Percentiles rank a stretch among this genome's conserved stretches.
These are phyloP conservation scores for Epichloe gansuensis DNA, from an alignment of 2,329 filamentous ascomycete genomes.

Conservation along the genomic window DNA sequence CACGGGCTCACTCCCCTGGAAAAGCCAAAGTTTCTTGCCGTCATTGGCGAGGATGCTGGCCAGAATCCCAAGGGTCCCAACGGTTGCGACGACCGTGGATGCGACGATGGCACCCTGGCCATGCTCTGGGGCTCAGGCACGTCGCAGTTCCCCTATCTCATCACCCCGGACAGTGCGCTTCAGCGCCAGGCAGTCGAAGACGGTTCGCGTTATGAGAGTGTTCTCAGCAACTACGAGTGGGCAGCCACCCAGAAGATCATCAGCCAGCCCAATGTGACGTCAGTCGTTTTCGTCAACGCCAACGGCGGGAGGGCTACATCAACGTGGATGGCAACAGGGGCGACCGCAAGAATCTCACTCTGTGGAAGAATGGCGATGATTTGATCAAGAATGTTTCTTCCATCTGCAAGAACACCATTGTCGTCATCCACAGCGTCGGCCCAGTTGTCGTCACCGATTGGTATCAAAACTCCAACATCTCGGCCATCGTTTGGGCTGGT, in stretches of 20 bases:
- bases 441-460: conserved; percentile 67
- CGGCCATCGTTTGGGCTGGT: conserved; percentile 73
- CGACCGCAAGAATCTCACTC: conserved; percentile 83
- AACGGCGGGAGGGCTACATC: conserved; percentile 83
- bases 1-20: conserved; percentile 63
- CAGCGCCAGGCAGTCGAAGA: conserved; percentile 50
- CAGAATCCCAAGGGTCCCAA: conserved; percentile 66
- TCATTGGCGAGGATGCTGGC: conserved; percentile 76
- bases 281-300: conserved; percentile 85
- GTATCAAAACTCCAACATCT: conserved; percentile 65
- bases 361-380: conserved; percentile 73
- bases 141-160: conserved; percentile 61
- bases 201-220: conserved; percentile 48
- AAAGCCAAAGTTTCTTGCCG: conserved; percentile 61
- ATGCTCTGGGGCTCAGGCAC: conserved; percentile 75
- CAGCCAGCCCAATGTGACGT: conserved; percentile 48
- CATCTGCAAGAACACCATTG: conserved; percentile 76
- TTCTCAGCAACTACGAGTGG: conserved; percentile 53
- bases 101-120: conserved; percentile 48
- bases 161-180: conserved; percentile 62
- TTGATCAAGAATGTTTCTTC: conserved; percentile 72
- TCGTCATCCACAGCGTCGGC: conserved; percentile 78
- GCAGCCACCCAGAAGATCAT: conserved; percentile 49
- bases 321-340: conserved; percentile 70
- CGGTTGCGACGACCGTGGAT: conserved; percentile 58